Conservation (phyloP, 805 yeast species). For the Zygoascus biomembranicola region DNA sequence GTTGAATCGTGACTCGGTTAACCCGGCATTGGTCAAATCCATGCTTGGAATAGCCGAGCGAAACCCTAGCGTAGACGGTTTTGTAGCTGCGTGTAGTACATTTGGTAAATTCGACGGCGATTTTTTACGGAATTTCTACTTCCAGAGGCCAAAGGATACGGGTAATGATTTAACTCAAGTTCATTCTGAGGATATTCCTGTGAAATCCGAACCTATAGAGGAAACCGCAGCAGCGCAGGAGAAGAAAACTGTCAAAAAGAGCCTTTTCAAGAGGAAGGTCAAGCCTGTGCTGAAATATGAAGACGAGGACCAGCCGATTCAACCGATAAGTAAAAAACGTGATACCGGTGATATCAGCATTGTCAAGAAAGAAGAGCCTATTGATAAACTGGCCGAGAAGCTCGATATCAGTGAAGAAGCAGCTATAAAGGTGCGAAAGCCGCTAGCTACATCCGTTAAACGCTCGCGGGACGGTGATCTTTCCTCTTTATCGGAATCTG, state of each 20-base stretch:
- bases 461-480: neutral
- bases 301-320: neutral
- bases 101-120: conserved; percentile 21
- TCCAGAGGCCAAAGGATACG: neutral
- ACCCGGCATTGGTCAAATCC: conserved; percentile 15
- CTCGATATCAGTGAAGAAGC: neutral
- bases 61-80: conserved; percentile 8
- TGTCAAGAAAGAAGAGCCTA: neutral
- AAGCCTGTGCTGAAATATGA: neutral
- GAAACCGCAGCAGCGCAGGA: neutral
- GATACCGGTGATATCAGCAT: neutral
- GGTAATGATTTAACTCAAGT: neutral
- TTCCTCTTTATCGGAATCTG: neutral
- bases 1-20: conserved; percentile 15
- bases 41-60: conserved; percentile 15
- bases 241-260: neutral
- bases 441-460: neutral
- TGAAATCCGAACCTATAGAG: neutral
- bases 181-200: neutral
- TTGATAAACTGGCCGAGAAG: neutral
- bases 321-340: neutral
- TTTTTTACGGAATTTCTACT: conserved; percentile 15
- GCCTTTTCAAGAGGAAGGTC: neutral
- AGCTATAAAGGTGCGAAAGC: neutral
- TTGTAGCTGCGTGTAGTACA: conserved; percentile 17